Evolutionary conservation across 2,329 filamentous ascomycete species (phyloP).

Genomic region (Colletotrichum cuscutae): DNA sequence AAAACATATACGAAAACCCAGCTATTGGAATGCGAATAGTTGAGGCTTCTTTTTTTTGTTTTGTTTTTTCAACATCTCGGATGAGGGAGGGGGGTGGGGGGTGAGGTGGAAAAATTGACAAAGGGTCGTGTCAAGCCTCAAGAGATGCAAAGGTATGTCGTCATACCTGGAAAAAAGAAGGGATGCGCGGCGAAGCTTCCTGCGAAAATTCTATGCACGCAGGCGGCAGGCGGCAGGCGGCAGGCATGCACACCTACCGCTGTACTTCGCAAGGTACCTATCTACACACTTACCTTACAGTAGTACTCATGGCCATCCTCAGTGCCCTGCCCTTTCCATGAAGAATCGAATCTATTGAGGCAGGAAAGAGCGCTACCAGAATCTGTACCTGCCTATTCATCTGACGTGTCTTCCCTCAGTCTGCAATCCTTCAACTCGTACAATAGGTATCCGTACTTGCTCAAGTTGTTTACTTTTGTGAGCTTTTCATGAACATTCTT

Average conservation of each 20-base stretch:
- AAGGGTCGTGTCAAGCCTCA: background rate
- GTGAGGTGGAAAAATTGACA: background rate
- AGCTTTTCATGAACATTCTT: no score
- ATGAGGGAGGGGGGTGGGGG: background rate
- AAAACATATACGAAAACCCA: no score
- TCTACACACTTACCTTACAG: background rate
- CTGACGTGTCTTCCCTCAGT: no score
- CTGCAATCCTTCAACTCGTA: no score
- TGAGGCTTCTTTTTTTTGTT: background rate
- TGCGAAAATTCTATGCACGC: background rate
- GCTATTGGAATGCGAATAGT: no score
- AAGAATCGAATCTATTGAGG: no score
- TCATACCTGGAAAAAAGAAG: slow-evolving; percentile 10
- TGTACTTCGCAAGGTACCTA: background rate
- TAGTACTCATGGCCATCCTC: background rate
- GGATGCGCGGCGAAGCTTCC: slow-evolving; percentile 33
- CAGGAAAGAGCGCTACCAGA: no score
- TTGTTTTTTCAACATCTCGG: background rate
- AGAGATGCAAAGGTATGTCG: background rate
- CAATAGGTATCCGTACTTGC: no score
- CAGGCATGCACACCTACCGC: background rate
- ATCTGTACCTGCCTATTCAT: no score
- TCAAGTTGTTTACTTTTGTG: no score
- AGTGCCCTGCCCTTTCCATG: no score
- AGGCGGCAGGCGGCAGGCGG: no score